phyloP scores from a whole-genome alignment of 148 eudicot genomes.

The Chenopodium quinoa region DNA sequence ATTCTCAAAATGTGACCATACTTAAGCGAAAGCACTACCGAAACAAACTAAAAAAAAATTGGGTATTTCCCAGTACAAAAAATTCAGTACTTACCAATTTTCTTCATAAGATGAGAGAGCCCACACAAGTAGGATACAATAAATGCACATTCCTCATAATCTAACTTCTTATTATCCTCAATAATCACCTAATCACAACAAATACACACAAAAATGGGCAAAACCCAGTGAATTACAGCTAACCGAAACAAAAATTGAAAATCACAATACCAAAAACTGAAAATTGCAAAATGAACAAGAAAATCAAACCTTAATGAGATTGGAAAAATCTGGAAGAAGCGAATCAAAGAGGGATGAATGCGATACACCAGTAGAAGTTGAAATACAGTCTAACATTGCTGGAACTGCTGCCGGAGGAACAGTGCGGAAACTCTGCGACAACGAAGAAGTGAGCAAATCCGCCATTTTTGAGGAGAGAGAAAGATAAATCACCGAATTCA shows the following conservation, averaged over 20 bases:
- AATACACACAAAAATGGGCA: background rate
- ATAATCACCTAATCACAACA: slow-evolving; percentile 24
- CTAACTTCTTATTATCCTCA: slow-evolving; percentile 39
- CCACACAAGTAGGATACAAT: slow-evolving; percentile 56
- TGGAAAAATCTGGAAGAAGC: slow-evolving; percentile 49
- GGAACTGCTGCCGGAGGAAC: slow-evolving; percentile 82
- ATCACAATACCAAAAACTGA: background rate
- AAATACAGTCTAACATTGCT: slow-evolving; percentile 74
- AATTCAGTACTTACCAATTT: slow-evolving; percentile 45
- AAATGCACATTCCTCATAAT: slow-evolving; percentile 37
- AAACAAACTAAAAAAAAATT: background rate
- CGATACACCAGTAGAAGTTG: slow-evolving; percentile 52
- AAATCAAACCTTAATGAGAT: slow-evolving; percentile 43
- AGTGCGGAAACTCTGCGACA: slow-evolving; percentile 55
- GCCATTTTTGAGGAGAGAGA: slow-evolving; percentile 15
- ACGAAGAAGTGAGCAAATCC: slow-evolving; percentile 21
- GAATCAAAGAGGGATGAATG: slow-evolving; percentile 54
- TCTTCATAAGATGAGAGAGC: slow-evolving; percentile 70
- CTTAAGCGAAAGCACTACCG: background rate
- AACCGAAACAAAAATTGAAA: background rate
- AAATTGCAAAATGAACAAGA: background rate
- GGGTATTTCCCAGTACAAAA: background rate
- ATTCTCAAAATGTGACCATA: background rate
- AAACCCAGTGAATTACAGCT: background rate
- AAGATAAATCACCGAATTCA: background rate